Base-by-base conservation (phyloP, 2,329 filamentous ascomycete species). In the Fusarium nematophilum region DNA sequence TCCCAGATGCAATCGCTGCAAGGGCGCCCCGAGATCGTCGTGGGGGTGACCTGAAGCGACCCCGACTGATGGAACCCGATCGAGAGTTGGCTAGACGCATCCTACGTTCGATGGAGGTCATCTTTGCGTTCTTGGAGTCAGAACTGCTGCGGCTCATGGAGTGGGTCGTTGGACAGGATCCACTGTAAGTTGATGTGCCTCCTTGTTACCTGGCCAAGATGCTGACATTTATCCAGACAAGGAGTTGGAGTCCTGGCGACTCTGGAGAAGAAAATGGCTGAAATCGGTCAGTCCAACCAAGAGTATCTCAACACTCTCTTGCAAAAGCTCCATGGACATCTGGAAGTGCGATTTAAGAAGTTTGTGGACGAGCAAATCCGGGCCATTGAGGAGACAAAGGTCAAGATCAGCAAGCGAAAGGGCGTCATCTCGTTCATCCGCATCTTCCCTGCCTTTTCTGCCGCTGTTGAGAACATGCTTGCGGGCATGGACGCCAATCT, bases 371-470 rank as follows among this genome's bases (percentile, higher is more conserved):
- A 97, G 62, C 95, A 99, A 73, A 90, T 98, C 55, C 91, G 92
- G 21, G 93, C 93, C 5, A 97, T 98, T 62, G 95, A 98, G 76
- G 95, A 98, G 59, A 98, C 93, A 31, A 98, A 98, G 77, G 94
- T 99, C 74, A 97, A 97, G 81, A 93, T 97, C 77, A 97, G 97
- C 81, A 98, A 98, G 81, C 90, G 95, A 65, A 97, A 96, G 78
- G 94, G 95, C 9, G 92, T 99, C 52, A 97, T 98, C 68, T 89
- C 89, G 13, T 98, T 98, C 75, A 94, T 98, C 80, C 91, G 92
- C 62, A 90, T 94, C 33, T 98, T 98, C 80, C 95, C 94, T 0
- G 81, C 89, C 55, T 97, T 97, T 76, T 88, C 88, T n/a, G 77
- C 86, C 1, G 88, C 90, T 0, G 86, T 97, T 2, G 93, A 97